phyloP scores from a whole-genome alignment of 2,329 filamentous ascomycete genomes.

The Aspergillus fructus region DNA sequence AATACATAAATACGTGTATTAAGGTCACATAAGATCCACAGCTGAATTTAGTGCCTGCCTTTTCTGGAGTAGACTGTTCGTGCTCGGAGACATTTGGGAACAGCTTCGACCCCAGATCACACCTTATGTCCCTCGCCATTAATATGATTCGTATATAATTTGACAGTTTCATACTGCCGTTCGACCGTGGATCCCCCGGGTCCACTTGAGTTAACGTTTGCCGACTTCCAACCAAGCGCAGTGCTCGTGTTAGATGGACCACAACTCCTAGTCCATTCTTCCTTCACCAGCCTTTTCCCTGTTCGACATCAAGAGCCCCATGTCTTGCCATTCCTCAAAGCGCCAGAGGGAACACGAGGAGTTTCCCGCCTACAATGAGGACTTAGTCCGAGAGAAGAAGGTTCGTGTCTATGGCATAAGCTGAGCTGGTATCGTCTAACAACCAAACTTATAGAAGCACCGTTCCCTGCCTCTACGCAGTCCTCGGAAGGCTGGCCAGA shows the following conservation, averaged over 20 bases:
- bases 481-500: slow-evolving; percentile 23
- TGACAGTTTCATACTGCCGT: not conserved
- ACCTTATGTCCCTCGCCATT: not conserved
- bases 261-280: not conserved
- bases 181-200: not conserved
- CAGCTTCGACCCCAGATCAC: not conserved
- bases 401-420: slow-evolving; percentile 14
- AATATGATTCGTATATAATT: slow-evolving; percentile 8
- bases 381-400: slow-evolving; percentile 24
- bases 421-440: slow-evolving; percentile 11
- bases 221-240: not conserved
- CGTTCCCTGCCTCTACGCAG: slow-evolving; percentile 32
- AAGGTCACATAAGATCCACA: not conserved
- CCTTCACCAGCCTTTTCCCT: not conserved
- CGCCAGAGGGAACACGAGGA: slow-evolving; percentile 47
- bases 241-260: not conserved
- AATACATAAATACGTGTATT: not conserved
- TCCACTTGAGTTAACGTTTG: not conserved
- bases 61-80: not conserved
- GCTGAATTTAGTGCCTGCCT: not conserved
- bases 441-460: slow-evolving; percentile 26
- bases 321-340: slow-evolving; percentile 26
- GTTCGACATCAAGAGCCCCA: slow-evolving; percentile 7
- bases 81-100: not conserved
- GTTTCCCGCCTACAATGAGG: slow-evolving; percentile 63